These are phyloP conservation scores for Byssothecium circinans DNA, from an alignment of 2,329 filamentous ascomycete genomes.

Conservation along the genomic window DNA sequence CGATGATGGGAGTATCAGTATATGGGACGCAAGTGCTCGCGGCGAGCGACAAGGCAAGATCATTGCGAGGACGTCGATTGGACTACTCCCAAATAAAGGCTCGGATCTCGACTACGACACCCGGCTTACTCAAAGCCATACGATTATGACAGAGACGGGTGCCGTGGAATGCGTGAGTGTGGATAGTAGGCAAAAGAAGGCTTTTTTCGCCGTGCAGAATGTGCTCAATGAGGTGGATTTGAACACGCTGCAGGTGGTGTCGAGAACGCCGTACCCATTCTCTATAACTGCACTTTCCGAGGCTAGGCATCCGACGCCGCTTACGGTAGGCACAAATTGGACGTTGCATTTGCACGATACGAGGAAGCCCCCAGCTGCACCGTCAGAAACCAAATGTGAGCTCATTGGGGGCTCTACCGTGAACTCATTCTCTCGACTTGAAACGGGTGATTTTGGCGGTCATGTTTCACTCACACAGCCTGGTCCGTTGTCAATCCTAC, in stretches of 20 bases:
- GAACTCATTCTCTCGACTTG: conserved; percentile 45
- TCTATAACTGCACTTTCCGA: conserved; percentile 81
- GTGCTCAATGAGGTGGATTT: conserved; percentile 82
- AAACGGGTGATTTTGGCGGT: conserved; percentile 54
- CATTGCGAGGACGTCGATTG: conserved; percentile 65
- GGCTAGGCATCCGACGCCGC: conserved; percentile 64
- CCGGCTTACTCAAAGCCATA: conserved; percentile 47
- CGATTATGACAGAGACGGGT: conserved; percentile 68
- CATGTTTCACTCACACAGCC: conserved; percentile 78
- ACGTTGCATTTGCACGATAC: conserved; percentile 84
- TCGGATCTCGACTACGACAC: conserved; percentile 46
- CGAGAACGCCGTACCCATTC: conserved; percentile 73
- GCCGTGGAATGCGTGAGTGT: conserved; percentile 83
- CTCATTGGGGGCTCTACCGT: conserved; percentile 31
- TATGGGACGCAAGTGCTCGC: conserved; percentile 67
- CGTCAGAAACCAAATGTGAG: conserved; percentile 25
- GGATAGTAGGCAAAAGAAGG: conserved; percentile 66
- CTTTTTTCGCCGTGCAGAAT: conserved; percentile 79
- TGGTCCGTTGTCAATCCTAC: conserved; percentile 79
- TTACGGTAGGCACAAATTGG: conserved; percentile 81
- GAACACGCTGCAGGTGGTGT: conserved; percentile 68
- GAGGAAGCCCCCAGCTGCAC: conserved; percentile 47
- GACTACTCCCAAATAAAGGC: conserved; percentile 65
- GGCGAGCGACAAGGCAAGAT: conserved; percentile 67
- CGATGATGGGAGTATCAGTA: conserved; percentile 82